phyloP scores from a whole-genome alignment of 352 stramenopile species.

The Globisporangium cederbergense region DNA sequence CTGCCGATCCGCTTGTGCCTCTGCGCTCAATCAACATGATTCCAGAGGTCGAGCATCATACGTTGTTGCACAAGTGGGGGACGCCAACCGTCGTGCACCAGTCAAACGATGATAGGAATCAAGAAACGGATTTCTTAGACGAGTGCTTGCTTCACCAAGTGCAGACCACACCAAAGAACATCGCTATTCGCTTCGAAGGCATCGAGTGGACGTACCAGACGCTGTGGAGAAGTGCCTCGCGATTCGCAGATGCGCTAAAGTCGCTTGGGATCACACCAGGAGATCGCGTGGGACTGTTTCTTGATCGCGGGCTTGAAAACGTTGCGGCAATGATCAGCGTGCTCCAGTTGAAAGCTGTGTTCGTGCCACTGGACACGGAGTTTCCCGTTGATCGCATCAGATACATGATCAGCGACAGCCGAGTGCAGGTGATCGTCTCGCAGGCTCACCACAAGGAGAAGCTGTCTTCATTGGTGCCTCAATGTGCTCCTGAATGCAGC shows the following conservation, averaged over 20 bases:
- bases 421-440: constrained; percentile 3
- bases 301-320: not conserved
- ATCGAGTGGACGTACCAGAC: not conserved
- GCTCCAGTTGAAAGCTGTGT: constrained; percentile 1
- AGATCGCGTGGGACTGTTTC: constrained; percentile 1
- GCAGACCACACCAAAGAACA: not conserved
- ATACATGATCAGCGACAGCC: constrained; percentile 1
- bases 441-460: not conserved
- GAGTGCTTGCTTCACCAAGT: constrained; percentile 1
- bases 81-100: not conserved
- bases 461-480: not conserved
- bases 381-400: not conserved
- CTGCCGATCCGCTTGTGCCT: not conserved
- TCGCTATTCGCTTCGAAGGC: not conserved
- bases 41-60: not conserved
- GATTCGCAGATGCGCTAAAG: not conserved
- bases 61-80: not conserved
- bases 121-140: not conserved
- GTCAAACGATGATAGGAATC: not conserved
- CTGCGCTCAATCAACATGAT: not conserved
- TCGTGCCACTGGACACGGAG: constrained; percentile 2
- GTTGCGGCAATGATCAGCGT: constrained; percentile 1
- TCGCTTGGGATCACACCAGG: not conserved
- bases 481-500: not conserved
- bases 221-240: not conserved